These are phyloP conservation scores for Pseudogymnoascus sp. DNA, from an alignment of 2,329 filamentous ascomycete genomes.

Conservation along the genomic window DNA sequence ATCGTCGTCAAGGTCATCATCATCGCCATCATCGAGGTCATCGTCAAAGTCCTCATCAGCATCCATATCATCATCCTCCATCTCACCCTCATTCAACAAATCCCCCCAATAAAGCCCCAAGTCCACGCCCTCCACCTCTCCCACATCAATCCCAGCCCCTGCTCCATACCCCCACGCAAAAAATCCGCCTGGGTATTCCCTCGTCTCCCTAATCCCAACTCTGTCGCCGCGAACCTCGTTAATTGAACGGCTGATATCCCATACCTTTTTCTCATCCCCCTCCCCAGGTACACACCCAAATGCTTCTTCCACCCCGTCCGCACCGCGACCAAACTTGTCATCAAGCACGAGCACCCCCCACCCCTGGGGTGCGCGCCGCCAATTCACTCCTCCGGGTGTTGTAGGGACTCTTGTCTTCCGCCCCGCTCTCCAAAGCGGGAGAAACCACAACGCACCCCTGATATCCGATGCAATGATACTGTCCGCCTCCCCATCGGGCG, in stretches of 20 bases:
- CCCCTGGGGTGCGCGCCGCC: conserved; percentile 14
- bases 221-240: background rate
- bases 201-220: background rate
- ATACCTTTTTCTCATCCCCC: background rate
- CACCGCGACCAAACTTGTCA: background rate
- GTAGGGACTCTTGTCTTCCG: background rate
- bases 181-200: background rate
- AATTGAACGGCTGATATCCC: background rate
- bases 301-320: background rate
- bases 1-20: background rate
- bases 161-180: background rate
- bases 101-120: background rate
- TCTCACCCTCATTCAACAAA: background rate
- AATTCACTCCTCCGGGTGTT: background rate
- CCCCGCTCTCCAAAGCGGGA: conserved; percentile 1
- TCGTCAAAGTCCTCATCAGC: background rate
- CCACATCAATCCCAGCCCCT: background rate
- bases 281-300: background rate
- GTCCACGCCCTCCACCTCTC: background rate
- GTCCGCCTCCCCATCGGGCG: conserved; percentile 17
- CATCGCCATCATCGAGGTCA: background rate
- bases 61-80: background rate
- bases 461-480: conserved; percentile 23
- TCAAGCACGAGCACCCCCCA: conserved; percentile 23
- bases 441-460: conserved; percentile 17